Evolutionary conservation across 192 early-diverging fungal species (phyloP), one percentile per base, ranked within the genome.

Genomic region (Chytriomyces confervae): DNA sequence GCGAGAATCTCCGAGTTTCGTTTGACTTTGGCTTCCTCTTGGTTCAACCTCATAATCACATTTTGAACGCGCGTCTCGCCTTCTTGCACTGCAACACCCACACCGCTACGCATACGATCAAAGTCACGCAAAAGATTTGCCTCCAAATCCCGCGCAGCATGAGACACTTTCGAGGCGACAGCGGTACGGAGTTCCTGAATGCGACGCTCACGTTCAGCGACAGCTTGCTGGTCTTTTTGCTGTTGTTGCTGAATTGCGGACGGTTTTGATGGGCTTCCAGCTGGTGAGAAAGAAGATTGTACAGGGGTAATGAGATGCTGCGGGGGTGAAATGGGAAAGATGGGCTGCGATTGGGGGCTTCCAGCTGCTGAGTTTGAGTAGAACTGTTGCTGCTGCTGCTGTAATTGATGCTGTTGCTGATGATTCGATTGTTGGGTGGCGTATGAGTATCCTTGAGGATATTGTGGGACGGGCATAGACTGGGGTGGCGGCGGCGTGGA

Each of bases 1-100:
- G 89, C 84, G 24, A 97, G 78, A 20, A 93, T 81, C 16, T 86
- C 80, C 51, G 91, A 91, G 70, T 93, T 94, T 87, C 16, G 85
- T 81, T 83, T 92, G 83, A 75, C 24, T 46, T 63, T 47, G 13
- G 77, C 80, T 70, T 83, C 72, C 68, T 83, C 81, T 9, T 91
- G 91, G 5, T 78, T 65, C 44, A 95, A 84, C 81, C 86, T 82
- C 10, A 79, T 80, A 8, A 88, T 80, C 64, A 93, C 91, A 7
- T 91, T 81, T 10, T 86, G 82, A 11, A 95, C 88, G 7, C 86
- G 85, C 23, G 79, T 80, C 51, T 93, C 93, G 8, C 91, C 92
- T 23, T 93, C 90, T 77, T 91, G 88, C 10, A 97, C 87, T 53
- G 7, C 49, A 8, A 23, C 66, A 9, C 71, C 62, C 24, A 43